A percentile compares a stretch with the other conserved stretches of the same genome.
Conservation (phyloP, 495 filamentous ascomycete genomes). For the Podospora conica region DNA sequence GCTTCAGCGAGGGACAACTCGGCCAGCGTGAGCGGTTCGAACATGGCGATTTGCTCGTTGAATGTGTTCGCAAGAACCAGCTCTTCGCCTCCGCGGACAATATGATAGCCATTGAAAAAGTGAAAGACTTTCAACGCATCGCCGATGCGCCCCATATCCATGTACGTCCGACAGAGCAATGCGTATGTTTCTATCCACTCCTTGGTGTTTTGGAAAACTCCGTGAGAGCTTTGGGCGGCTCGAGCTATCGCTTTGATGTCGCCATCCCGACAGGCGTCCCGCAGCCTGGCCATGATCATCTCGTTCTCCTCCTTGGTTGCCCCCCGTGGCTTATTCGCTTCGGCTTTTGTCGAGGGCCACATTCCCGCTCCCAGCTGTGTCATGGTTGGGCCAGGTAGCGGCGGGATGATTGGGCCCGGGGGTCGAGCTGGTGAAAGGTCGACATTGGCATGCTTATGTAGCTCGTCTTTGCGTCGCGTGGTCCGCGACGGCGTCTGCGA, state of each 20-base stretch:
- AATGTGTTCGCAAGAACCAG: background rate
- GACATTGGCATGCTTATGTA: background rate
- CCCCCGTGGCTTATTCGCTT: background rate
- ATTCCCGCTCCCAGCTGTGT: background rate
- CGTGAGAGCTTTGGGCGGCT: conserved; percentile 21
- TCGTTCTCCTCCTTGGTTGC: background rate
- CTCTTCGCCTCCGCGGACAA: conserved; percentile 15
- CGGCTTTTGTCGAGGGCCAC: background rate
- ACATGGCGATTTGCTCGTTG: background rate
- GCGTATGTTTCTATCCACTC: conserved; percentile 31
- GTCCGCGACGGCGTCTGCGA: background rate
- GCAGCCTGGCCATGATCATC: background rate
- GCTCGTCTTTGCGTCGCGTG: background rate
- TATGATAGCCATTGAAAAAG: conserved; percentile 15
- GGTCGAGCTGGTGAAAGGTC: background rate
- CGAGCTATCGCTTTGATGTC: background rate
- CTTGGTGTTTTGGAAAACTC: conserved; percentile 13
- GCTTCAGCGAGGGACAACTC: background rate
- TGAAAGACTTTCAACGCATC: conserved; percentile 29
- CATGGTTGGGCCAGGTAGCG: background rate
- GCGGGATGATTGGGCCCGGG: background rate
- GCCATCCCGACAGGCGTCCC: background rate
- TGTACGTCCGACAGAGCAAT: conserved; percentile 34
- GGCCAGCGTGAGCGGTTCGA: background rate
- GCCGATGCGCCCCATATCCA: conserved; percentile 21